Evolutionary conservation across 139 green algal genomes (phyloP), one percentile per base, ranked within the genome.

Genomic region (Microglena sp.): DNA sequence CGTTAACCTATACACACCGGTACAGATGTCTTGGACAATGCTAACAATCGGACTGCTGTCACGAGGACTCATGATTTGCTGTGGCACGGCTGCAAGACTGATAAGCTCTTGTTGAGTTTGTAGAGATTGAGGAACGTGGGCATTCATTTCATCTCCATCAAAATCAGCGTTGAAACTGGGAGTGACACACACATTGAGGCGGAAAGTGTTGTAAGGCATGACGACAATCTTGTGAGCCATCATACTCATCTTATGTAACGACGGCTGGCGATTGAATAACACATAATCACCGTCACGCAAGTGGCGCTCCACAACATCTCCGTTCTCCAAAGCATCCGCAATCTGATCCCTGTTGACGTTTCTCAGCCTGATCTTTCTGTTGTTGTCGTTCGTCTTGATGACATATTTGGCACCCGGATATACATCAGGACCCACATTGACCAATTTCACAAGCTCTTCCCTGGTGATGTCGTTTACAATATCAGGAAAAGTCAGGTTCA

Each of bases 111-210:
- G 87, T 0, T 80, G 77, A 27, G 88, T 89, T 78, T 96, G 90
- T 5, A 85, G 84, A 24, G 75, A 84, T 32, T 77, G 70, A 45
- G 70, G 44, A 11, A 97, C 81, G 78, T 97, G 92, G 92, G 97
- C 96, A 85, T 98, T 98, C 92, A 98, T 98, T 79, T 98, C 92
- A 72, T 98, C 92, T 26, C 92, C 92, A 71, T 98, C 92, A 77
- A 98, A 98, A 73, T 98, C 92, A 56, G 92, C 92, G 79, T 98
- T 98, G 87, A 97, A 98, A 27, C 88, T 89, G 27, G 85, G 88
- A 2, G 92, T 97, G 36, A 98, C 92, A 4, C 76, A 87, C 27
- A 98, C 82, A 32, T 69, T 69, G 8, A 69, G 45, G 11, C 62
- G 43, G 60, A 85, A 84, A 3, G 88, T 93, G 45, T 81, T 88